phyloP scores from a whole-genome alignment of 1,284 basidiomycete species.

The Lentinus polychrous region DNA sequence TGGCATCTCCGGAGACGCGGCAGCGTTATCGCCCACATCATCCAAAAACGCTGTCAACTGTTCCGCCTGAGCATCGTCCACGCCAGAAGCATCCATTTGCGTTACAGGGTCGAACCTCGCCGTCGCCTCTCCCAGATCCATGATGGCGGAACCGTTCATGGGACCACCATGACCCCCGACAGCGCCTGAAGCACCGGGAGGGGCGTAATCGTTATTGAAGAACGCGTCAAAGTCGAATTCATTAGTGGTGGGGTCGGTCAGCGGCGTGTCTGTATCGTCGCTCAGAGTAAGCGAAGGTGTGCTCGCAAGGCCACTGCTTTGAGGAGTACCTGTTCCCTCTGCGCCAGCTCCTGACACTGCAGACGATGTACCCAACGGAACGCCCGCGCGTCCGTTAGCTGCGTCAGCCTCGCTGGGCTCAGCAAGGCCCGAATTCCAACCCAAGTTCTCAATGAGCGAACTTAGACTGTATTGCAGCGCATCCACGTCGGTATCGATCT shows the following conservation, averaged over 20 bases:
- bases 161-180: slow-evolving; percentile 9
- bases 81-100: slow-evolving; percentile 20
- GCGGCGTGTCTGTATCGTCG: neutral
- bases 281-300: slow-evolving; percentile 4
- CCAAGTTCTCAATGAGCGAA: slow-evolving; percentile 64
- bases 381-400: neutral
- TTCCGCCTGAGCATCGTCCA: slow-evolving; percentile 29
- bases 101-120: slow-evolving; percentile 24
- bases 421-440: slow-evolving; percentile 45
- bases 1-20: slow-evolving; percentile 10
- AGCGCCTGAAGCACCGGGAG: slow-evolving; percentile 16
- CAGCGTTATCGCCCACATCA: slow-evolving; percentile 24
- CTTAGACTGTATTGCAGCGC: slow-evolving; percentile 68
- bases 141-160: neutral
- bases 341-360: neutral
- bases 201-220: slow-evolving; percentile 24
- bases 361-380: no score
- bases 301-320: neutral
- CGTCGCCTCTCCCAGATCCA: slow-evolving; percentile 27
- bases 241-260: slow-evolving; percentile 11
- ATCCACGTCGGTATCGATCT: slow-evolving; percentile 70
- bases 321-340: neutral
- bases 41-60: slow-evolving; percentile 39
- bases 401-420: slow-evolving; percentile 12
- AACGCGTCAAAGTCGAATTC: slow-evolving; percentile 48